Evolutionary conservation across 495 filamentous ascomycete species (phyloP), one percentile per base, ranked within the genome.

Genomic region (Geoglossum glabrum): DNA sequence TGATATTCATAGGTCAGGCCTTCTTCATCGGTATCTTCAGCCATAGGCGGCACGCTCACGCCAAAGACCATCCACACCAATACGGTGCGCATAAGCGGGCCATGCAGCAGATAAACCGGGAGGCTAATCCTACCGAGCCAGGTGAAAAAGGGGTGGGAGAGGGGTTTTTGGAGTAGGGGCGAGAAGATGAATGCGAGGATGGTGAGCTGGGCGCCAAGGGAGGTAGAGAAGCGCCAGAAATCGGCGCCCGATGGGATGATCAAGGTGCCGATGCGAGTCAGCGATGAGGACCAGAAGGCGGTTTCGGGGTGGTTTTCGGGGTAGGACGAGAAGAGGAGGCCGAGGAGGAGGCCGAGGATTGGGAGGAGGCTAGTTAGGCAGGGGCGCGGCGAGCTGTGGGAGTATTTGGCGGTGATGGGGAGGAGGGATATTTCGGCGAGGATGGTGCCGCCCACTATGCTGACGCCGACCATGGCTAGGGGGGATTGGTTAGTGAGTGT

Each of bases 351-450:
- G 21, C 74, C 57, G 58, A 81, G 68, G 27, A 73, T 55, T 13
- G 66, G 62, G 17, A 74, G 64, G 40, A 82, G 64, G 33, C 76
- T 47, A 31, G 69, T 70, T 10, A 73, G 71, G 4, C 71, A 59
- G 68, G 70, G 74, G 55, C 70, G n/a, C n/a, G n/a, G 70, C 36
- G 75, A 73, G 19, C 65, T 66, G 56, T 71, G 61, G 52, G 79
- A 64, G 58, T 75, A 79, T 25, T 76, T 68, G 47, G 72, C 73
- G 64, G 77, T 75, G 0, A 70, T 46, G 27, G 72, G 62, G 50
- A 78, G 69, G 61, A 80, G 74, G 27, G 79, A 74, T 30, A 83
- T 64, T 60, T 85, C 81, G 61, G 73, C 76, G 13, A 85, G 71
- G 64, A 83, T 74, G 61, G 78, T 77, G 46, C 80, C 81, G 57